Conservation (phyloP, 805 yeast species). For the Teunomyces kruisii region DNA sequence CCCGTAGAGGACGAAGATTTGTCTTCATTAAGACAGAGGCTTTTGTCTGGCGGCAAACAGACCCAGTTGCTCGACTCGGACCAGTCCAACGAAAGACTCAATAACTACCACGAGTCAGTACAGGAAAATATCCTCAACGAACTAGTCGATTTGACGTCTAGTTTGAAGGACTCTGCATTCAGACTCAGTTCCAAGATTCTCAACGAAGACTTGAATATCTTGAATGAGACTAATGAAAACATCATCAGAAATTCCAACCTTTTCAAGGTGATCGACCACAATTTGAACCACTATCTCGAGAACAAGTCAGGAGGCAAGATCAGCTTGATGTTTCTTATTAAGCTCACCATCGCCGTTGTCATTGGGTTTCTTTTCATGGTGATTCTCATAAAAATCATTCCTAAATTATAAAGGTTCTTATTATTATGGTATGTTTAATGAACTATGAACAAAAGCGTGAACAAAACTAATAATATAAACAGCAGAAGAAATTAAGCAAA, state of each 20-base stretch:
- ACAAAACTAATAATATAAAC: constrained; percentile 2
- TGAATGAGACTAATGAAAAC: constrained; percentile 35
- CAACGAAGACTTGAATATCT: constrained; percentile 33
- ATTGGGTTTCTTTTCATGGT: constrained; percentile 31
- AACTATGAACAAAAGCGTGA: constrained; percentile 2
- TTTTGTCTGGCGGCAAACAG: constrained; percentile 23
- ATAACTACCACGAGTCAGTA: constrained; percentile 40
- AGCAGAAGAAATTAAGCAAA: neutral
- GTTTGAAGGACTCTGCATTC: constrained; percentile 49
- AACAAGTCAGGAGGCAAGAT: constrained; percentile 43
- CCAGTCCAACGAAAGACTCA: constrained; percentile 18
- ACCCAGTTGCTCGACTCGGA: constrained; percentile 12
- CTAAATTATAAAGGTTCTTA: constrained; percentile 15
- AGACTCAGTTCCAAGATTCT: constrained; percentile 35
- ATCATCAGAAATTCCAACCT: constrained; percentile 30
- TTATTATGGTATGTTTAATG: constrained; percentile 2
- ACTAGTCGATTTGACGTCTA: constrained; percentile 46
- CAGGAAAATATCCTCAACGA: constrained; percentile 53
- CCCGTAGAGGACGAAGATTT: constrained; percentile 18
- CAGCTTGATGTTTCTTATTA: constrained; percentile 37
- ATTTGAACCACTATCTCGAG: constrained; percentile 35
- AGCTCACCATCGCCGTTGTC: constrained; percentile 25
- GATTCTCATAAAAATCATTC: constrained; percentile 34
- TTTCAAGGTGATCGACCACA: constrained; percentile 32
- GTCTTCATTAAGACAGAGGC: constrained; percentile 21